phyloP scores from a whole-genome alignment of 2,329 filamentous ascomycete species.

The Phialocephala subalpina region DNA sequence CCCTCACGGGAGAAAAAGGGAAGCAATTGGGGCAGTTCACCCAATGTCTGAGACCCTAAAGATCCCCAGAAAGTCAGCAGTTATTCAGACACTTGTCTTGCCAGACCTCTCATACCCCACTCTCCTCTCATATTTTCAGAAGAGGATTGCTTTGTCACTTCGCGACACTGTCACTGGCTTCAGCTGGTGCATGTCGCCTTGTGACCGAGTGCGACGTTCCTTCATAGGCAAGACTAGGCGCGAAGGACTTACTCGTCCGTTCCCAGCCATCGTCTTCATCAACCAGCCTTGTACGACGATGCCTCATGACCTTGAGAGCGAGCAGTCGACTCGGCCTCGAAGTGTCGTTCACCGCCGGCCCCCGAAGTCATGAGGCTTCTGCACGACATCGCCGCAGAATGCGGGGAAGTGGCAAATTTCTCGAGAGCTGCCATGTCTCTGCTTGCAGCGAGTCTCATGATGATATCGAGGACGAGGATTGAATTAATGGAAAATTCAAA shows the following conservation, averaged over 20 bases:
- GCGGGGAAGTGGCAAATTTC: not conserved
- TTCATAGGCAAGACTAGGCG: not conserved
- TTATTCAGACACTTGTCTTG: not conserved
- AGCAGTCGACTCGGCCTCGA: not conserved
- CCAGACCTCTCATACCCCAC: too few species aligned
- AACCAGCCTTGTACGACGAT: not conserved
- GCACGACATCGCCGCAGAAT: conserved; percentile 5
- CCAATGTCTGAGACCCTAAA: not conserved
- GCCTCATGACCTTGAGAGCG: conserved; percentile 7
- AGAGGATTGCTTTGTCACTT: not conserved
- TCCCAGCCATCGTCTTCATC: not conserved
- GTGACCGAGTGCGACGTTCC: conserved; percentile 3
- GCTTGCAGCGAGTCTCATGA: not conserved
- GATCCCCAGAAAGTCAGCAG: not conserved
- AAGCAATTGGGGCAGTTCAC: conserved; percentile 2
- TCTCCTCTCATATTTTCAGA: not conserved
- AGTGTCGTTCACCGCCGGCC: conserved; percentile 6
- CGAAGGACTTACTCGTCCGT: conserved; percentile 6
- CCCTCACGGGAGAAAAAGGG: not conserved
- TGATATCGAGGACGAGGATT: not conserved
- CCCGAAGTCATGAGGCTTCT: not conserved
- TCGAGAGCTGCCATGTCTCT: not conserved
- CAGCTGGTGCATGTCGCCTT: not conserved
- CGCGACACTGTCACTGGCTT: not conserved
- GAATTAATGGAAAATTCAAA: not conserved